A percentile compares a stretch with the other conserved stretches of the same genome.
These are phyloP conservation scores for Berkeleyomyces rouxiae DNA, from an alignment of 2,329 filamentous ascomycete species.

Conservation along the genomic window DNA sequence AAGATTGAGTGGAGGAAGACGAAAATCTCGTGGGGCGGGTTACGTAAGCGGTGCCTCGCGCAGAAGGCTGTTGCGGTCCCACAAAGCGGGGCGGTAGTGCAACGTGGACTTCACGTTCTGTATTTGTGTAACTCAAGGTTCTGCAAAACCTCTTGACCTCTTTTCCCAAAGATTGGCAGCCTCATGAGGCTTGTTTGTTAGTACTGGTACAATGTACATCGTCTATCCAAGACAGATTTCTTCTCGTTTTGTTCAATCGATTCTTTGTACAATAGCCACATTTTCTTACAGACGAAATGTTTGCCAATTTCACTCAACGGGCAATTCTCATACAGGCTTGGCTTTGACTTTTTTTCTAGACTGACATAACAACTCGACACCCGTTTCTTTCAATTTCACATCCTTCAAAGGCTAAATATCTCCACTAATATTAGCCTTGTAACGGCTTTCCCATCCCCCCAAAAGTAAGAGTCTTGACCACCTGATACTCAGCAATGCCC, in stretches of 20 bases:
- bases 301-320: too few relatives aligned
- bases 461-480: constrained; percentile 48
- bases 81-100: not conserved
- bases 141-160: too few relatives aligned
- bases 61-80: constrained; percentile 2
- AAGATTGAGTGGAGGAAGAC: not conserved
- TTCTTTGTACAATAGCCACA: too few relatives aligned
- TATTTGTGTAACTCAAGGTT: too few relatives aligned
- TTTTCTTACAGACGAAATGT: too few relatives aligned
- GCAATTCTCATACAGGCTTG: too few relatives aligned
- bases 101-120: not conserved
- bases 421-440: constrained; percentile 21
- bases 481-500: constrained; percentile 59
- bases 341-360: too few relatives aligned
- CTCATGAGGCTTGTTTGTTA: too few relatives aligned
- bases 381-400: not conserved
- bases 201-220: too few relatives aligned
- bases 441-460: constrained; percentile 40
- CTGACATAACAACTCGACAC: not conserved
- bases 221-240: too few relatives aligned
- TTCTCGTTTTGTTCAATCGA: too few relatives aligned
- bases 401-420: not conserved
- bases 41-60: constrained; percentile 12
- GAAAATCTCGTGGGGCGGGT: constrained; percentile 12
- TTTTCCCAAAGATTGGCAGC: too few relatives aligned